These are phyloP conservation scores for Akanthomyces muscarius DNA, from an alignment of 2,329 filamentous ascomycete species.

Conservation along the genomic window DNA sequence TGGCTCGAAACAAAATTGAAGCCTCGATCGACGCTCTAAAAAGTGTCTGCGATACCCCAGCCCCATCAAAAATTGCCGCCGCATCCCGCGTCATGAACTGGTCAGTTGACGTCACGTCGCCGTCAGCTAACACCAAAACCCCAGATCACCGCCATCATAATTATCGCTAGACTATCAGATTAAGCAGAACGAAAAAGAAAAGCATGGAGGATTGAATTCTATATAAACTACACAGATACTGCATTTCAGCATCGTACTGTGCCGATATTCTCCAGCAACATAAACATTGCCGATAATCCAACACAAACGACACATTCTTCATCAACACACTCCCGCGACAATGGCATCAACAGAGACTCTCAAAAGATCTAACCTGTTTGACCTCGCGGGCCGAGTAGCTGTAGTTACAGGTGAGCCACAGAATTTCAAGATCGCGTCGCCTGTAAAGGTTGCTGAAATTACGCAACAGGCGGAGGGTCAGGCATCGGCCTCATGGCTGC, in stretches of 20 bases:
- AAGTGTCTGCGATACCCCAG: not conserved
- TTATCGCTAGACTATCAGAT: not conserved
- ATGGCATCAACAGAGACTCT: constrained; percentile 12
- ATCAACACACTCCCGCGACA: not conserved
- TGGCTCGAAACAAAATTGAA: too few relatives aligned
- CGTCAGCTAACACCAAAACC: not conserved
- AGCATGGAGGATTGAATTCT: not conserved
- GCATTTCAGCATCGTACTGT: too few relatives aligned
- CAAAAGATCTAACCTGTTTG: constrained; percentile 31
- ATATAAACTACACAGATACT: not conserved
- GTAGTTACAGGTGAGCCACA: constrained; percentile 39
- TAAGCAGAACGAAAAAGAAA: not conserved
- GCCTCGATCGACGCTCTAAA: not conserved
- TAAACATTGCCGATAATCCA: not conserved
- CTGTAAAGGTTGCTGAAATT: not conserved
- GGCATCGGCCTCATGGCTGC: constrained; percentile 68
- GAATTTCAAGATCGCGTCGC: too few relatives aligned
- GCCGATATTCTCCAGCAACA: not conserved
- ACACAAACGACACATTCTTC: not conserved
- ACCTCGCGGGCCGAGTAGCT: constrained; percentile 40
- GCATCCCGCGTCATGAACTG: not conserved
- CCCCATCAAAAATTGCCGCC: too few relatives aligned
- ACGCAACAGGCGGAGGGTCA: constrained; percentile 46
- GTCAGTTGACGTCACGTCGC: constrained; percentile 6
- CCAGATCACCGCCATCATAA: not conserved